These are phyloP conservation scores for Globisporangium emineosum DNA, from an alignment of 352 stramenopile genomes.

Conservation along the genomic window DNA sequence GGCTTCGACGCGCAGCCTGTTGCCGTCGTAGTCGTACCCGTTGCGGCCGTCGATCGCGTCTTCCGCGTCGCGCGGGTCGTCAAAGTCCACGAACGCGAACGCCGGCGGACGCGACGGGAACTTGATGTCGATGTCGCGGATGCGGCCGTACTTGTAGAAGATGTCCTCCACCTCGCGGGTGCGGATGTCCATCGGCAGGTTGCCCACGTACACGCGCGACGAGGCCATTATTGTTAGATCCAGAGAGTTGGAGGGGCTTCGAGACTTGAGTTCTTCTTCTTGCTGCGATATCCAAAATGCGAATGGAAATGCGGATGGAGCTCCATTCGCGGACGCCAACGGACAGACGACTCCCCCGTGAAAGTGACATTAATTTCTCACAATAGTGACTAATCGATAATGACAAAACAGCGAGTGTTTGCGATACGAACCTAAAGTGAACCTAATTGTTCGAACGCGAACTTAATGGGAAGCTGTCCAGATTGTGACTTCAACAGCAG, in stretches of 20 bases:
- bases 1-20: constrained; percentile 52
- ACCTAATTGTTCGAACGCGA: too few relatives aligned
- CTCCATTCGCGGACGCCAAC: neutral
- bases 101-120: constrained; percentile 54
- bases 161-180: constrained; percentile 73
- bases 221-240: constrained; percentile 29
- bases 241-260: neutral
- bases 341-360: neutral
- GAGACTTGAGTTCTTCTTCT: neutral
- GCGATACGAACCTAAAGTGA: neutral
- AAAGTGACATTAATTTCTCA: too few relatives aligned
- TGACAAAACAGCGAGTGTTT: neutral
- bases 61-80: constrained; percentile 63
- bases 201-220: constrained; percentile 63
- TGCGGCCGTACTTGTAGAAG: constrained; percentile 72
- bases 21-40: constrained; percentile 59
- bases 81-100: constrained; percentile 78
- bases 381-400: too few relatives aligned
- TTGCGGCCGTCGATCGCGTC: constrained; percentile 52
- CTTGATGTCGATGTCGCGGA: constrained; percentile 67
- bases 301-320: constrained; percentile 1
- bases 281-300: constrained; percentile 10
- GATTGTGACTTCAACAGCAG: too few relatives aligned
- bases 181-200: constrained; percentile 70
- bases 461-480: too few relatives aligned